Percentiles rank a stretch among this genome's conserved stretches.
Conservation (phyloP, 768 basidiomycete species). For the Kondoa malvinella region DNA sequence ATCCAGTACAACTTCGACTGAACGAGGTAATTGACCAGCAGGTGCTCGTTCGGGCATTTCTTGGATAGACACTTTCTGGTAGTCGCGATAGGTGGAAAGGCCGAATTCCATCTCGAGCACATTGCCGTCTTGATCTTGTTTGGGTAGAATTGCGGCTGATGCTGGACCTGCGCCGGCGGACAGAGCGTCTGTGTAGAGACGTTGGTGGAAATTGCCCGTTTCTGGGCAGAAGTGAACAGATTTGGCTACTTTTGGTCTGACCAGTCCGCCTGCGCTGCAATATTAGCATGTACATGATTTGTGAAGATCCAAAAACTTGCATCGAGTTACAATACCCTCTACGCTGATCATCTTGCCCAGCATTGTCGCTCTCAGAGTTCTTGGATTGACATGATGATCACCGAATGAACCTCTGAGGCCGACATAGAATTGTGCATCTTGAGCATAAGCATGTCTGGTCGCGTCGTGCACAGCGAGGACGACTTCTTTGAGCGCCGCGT, state of each 20-base stretch:
- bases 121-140: slow-evolving; percentile 77
- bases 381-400: slow-evolving; percentile 90
- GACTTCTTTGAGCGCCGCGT: slow-evolving; percentile 58
- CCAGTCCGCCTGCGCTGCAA: slow-evolving; percentile 49
- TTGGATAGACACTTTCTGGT: slow-evolving; percentile 94
- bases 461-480: slow-evolving; percentile 57
- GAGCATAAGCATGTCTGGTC: slow-evolving; percentile 57
- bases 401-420: slow-evolving; percentile 94
- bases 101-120: slow-evolving; percentile 83
- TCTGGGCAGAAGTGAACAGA: slow-evolving; percentile 91
- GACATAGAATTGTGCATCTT: slow-evolving; percentile 62
- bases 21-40: slow-evolving; percentile 86
- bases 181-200: slow-evolving; percentile 79
- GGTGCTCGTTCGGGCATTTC: slow-evolving; percentile 99
- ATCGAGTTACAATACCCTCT: slow-evolving; percentile 95
- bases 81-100: slow-evolving; percentile 76
- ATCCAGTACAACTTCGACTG: slow-evolving; percentile 86
- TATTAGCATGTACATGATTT: not conserved
- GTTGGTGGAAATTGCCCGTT: slow-evolving; percentile 62
- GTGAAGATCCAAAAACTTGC: slow-evolving; percentile 32
- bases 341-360: slow-evolving; percentile 91
- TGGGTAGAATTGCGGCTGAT: slow-evolving; percentile 68
- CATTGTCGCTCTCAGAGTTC: slow-evolving; percentile 70
- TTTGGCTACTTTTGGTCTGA: slow-evolving; percentile 94
- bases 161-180: slow-evolving; percentile 61